phyloP scores from a whole-genome alignment of 768 basidiomycete species.

The Suillus alpinus region DNA sequence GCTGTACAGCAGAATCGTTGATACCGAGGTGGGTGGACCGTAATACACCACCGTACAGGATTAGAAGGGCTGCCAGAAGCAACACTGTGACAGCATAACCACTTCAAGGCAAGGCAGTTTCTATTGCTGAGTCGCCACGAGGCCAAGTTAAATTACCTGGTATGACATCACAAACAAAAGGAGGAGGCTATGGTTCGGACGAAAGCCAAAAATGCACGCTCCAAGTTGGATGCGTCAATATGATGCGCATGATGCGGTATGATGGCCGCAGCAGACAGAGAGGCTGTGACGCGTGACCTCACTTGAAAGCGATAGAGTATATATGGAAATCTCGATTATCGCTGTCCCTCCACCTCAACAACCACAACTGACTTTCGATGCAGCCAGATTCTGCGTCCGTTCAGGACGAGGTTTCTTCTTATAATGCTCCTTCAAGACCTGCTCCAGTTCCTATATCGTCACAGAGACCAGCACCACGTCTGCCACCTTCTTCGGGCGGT shows the following conservation, averaged over 20 bases:
- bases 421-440: conserved; percentile 5
- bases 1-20: neutral
- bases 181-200: neutral
- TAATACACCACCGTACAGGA: neutral
- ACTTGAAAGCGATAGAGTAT: conserved; percentile 15
- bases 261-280: neutral
- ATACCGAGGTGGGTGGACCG: neutral
- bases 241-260: neutral
- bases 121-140: neutral
- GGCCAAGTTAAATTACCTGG: neutral
- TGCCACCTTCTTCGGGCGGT: conserved; percentile 14
- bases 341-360: conserved; percentile 15
- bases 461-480: conserved; percentile 15
- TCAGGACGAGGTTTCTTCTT: conserved; percentile 12
- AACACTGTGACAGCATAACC: neutral
- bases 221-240: neutral
- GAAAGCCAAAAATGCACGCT: neutral
- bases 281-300: conserved; percentile 20
- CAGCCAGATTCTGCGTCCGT: conserved; percentile 15
- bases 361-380: conserved; percentile 15
- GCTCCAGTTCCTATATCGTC: neutral
- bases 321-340: conserved; percentile 37
- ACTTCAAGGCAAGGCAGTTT: neutral
- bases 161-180: neutral
- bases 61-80: neutral